Conservation (phyloP, 257 asterid genomes). For the Solanum chilense region DNA sequence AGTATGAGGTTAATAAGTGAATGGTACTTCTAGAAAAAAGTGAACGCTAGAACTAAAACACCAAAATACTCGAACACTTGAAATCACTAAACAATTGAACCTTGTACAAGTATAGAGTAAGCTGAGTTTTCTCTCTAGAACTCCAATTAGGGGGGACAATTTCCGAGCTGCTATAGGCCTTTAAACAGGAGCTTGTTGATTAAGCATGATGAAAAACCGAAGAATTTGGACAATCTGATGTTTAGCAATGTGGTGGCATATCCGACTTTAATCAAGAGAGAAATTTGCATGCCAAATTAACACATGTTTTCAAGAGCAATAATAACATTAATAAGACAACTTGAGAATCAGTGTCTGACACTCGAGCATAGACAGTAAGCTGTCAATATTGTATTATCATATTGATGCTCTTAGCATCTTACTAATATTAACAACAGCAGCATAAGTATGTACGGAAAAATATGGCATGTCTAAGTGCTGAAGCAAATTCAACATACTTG, state of each 20-base stretch:
- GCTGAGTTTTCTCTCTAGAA: neutral
- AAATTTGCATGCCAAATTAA: neutral
- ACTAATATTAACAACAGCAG: neutral
- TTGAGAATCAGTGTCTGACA: neutral
- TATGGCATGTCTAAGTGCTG: neutral
- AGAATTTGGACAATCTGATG: neutral
- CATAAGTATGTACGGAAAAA: neutral
- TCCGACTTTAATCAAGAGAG: neutral
- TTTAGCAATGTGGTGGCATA: neutral
- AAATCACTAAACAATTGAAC: neutral
- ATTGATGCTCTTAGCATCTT: neutral
- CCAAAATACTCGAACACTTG: neutral
- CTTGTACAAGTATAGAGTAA: neutral
- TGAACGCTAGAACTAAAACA: neutral
- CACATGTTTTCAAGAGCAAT: neutral
- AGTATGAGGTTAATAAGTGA: neutral
- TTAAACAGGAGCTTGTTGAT: neutral
- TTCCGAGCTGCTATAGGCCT: neutral
- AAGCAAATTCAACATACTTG: conserved; percentile 25
- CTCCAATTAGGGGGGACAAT: neutral
- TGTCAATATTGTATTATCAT: neutral
- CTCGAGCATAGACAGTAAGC: neutral
- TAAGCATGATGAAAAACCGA: neutral
- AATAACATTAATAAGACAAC: neutral
- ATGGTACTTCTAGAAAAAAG: neutral